phyloP scores from a whole-genome alignment of 2,329 filamentous ascomycete genomes.

The Neopestalotiopsis clavispora region DNA sequence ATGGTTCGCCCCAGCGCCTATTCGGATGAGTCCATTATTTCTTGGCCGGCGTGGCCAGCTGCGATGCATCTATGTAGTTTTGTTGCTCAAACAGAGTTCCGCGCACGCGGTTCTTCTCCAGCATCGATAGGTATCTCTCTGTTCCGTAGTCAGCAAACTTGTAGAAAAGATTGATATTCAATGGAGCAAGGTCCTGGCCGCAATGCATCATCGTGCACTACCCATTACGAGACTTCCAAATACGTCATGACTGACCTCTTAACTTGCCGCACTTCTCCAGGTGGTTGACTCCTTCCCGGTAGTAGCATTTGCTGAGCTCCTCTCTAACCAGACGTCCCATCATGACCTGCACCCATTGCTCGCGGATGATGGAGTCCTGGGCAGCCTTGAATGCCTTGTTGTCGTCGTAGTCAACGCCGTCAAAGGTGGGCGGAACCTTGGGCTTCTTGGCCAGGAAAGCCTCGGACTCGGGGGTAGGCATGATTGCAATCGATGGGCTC shows the following conservation, averaged over 20 bases:
- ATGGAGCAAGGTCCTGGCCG: neutral
- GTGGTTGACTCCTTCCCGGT: conserved; percentile 83
- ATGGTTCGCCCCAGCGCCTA: neutral
- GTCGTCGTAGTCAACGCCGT: conserved; percentile 86
- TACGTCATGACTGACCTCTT: conserved; percentile 67
- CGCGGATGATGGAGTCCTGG: conserved; percentile 80
- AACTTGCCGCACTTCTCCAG: conserved; percentile 84
- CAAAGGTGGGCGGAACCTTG: conserved; percentile 79
- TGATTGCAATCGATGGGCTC: conserved; percentile 41
- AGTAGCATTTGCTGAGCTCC: conserved; percentile 86
- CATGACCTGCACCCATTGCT: conserved; percentile 91
- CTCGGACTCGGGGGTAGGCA: conserved; percentile 84
- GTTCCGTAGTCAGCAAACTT: conserved; percentile 16
- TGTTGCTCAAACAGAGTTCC: conserved; percentile 82
- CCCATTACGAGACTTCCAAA: neutral
- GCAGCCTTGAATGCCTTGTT: conserved; percentile 80
- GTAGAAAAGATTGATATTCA: neutral
- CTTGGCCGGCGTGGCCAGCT: conserved; percentile 14
- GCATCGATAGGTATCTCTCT: conserved; percentile 73
- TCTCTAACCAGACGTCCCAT: conserved; percentile 83
- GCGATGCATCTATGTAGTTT: conserved; percentile 63
- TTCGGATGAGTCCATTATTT: neutral
- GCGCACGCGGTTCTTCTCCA: conserved; percentile 78
- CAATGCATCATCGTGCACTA: neutral
- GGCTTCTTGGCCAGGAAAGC: conserved; percentile 86